These are phyloP conservation scores for Lachancea sp. DNA, from an alignment of 805 yeast genomes.

Conservation along the genomic window DNA sequence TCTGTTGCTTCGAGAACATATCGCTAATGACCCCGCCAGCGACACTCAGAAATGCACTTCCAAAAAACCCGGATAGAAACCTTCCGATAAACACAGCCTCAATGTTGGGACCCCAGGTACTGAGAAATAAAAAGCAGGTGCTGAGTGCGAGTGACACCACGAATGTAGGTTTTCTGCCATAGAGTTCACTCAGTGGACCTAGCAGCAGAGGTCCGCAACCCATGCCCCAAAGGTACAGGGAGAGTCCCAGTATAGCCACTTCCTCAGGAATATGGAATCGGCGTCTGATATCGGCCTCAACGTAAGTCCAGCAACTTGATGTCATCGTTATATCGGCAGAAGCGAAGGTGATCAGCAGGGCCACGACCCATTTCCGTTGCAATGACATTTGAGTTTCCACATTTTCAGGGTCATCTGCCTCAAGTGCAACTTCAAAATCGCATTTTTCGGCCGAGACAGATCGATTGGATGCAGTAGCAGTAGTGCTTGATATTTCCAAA, in stretches of 20 bases:
- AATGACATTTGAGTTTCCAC: slow-evolving; percentile 34
- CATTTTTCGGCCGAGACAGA: slow-evolving; percentile 9
- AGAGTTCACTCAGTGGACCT: slow-evolving; percentile 63
- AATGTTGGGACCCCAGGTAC: slow-evolving; percentile 52
- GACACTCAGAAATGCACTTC: slow-evolving; percentile 67
- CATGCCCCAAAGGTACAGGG: slow-evolving; percentile 64
- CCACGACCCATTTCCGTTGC: slow-evolving; percentile 50
- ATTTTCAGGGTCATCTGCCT: slow-evolving; percentile 30
- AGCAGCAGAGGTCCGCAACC: slow-evolving; percentile 60
- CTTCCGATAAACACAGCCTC: slow-evolving; percentile 61
- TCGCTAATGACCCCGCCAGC: slow-evolving; percentile 78
- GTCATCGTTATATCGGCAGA: slow-evolving; percentile 61
- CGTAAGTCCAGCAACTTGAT: slow-evolving; percentile 64
- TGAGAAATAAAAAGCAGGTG: slow-evolving; percentile 49
- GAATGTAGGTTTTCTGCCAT: slow-evolving; percentile 55
- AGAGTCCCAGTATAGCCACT: slow-evolving; percentile 48
- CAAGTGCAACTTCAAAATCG: slow-evolving; percentile 30
- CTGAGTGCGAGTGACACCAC: slow-evolving; percentile 56
- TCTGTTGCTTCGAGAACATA: slow-evolving; percentile 51
- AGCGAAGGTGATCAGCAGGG: slow-evolving; percentile 46
- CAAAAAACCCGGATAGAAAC: slow-evolving; percentile 64
- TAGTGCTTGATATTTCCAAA: neutral
- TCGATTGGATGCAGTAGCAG: neutral
- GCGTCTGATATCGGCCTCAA: slow-evolving; percentile 43
- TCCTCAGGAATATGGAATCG: slow-evolving; percentile 50